A percentile compares a stretch with the other conserved stretches of the same genome.
Conservation (phyloP, 768 basidiomycete species). For the Trametopsis cervina region DNA sequence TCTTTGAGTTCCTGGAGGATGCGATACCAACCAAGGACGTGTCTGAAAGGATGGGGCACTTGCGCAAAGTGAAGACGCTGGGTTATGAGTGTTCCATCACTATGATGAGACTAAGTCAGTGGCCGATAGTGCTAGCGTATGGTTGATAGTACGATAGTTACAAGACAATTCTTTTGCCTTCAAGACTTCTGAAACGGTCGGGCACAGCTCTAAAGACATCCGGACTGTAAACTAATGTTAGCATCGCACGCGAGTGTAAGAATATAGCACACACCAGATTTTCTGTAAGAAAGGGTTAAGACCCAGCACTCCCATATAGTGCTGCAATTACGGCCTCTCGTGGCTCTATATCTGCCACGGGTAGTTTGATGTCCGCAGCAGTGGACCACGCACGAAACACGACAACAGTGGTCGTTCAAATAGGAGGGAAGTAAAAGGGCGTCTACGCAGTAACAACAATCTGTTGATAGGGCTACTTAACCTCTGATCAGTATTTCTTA, state of each 20-base stretch:
- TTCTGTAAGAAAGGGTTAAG: constrained; percentile 65
- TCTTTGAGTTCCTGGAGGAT: constrained; percentile 57
- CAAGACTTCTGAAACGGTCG: constrained; percentile 50
- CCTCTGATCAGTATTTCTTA: too few species aligned
- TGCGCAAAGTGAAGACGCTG: constrained; percentile 74
- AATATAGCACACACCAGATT: constrained; percentile 54
- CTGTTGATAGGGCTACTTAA: too few species aligned
- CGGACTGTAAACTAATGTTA: constrained; percentile 56
- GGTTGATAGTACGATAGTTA: constrained; percentile 37
- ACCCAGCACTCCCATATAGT: constrained; percentile 62
- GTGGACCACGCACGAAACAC: too few species aligned
- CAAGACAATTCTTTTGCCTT: constrained; percentile 72
- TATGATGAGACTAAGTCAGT: constrained; percentile 23
- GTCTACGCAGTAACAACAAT: too few species aligned
- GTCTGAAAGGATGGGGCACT: constrained; percentile 54
- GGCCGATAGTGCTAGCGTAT: too few species aligned
- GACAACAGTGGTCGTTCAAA: too few species aligned
- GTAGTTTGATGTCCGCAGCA: too few species aligned
- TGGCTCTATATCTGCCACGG: too few species aligned
- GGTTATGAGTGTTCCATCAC: constrained; percentile 83
- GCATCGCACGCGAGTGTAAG: too few species aligned
- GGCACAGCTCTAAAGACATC: constrained; percentile 58
- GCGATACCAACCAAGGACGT: constrained; percentile 75
- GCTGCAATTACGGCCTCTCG: background rate
- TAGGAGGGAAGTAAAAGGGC: too few species aligned